phyloP scores from a whole-genome alignment of 129 eudicot genomes.

The Helianthus tuberosus region DNA sequence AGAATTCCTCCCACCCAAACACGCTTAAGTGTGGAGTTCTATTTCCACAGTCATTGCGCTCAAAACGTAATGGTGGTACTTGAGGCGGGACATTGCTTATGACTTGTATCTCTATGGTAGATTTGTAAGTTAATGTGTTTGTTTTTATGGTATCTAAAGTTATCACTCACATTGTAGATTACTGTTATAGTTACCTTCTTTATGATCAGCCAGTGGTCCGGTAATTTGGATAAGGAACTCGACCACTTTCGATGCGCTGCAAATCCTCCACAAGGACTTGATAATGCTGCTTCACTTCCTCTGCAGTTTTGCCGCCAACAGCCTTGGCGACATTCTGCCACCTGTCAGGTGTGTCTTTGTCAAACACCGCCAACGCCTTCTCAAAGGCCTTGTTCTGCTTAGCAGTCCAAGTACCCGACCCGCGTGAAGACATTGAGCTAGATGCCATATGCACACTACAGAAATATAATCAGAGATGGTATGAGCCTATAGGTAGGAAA shows the following conservation, averaged over 20 bases:
- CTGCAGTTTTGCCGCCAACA: conserved; percentile 66
- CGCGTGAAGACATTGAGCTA: conserved; percentile 59
- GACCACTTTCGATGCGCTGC: conserved; percentile 62
- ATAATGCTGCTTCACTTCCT: conserved; percentile 76
- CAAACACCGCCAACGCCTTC: conserved; percentile 74
- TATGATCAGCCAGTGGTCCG: conserved; percentile 33
- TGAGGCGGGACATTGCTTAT: neutral
- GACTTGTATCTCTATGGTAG: neutral
- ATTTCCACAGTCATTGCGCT: too few species aligned
- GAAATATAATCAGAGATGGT: conserved; percentile 21
- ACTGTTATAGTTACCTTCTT: conserved; percentile 34
- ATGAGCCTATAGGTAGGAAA: conserved; percentile 39
- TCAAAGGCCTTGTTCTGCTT: conserved; percentile 83
- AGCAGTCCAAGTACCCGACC: conserved; percentile 64
- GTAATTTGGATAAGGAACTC: conserved; percentile 65
- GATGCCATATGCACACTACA: conserved; percentile 38
- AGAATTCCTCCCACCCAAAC: too few species aligned
- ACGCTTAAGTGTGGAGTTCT: too few species aligned
- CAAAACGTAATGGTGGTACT: neutral
- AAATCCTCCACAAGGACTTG: conserved; percentile 66
- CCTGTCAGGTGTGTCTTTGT: conserved; percentile 77
- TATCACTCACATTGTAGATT: neutral
- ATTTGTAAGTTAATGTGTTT: neutral
- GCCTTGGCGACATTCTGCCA: conserved; percentile 81
- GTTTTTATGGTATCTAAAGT: neutral